phyloP scores from a whole-genome alignment of 371 early-diverging fungal species.

The Zopfochytrium polystomum region DNA sequence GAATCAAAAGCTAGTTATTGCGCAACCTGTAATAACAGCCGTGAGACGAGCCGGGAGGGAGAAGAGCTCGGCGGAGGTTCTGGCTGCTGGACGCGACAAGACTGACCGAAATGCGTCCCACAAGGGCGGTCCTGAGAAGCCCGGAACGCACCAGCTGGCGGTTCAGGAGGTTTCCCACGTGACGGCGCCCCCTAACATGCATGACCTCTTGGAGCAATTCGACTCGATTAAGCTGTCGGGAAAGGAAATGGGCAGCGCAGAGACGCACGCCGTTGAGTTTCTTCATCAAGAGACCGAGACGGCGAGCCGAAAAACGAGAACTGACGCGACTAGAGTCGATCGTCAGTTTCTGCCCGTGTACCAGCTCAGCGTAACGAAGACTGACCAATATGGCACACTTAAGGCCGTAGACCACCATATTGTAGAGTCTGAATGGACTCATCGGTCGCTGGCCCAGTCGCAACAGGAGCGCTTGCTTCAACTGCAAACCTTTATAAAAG shows the following conservation, averaged over 20 bases:
- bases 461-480: conserved; percentile 8
- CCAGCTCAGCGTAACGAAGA: conserved; percentile 13
- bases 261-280: too few relatives aligned
- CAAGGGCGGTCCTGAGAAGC: too few relatives aligned
- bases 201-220: conserved; percentile 23
- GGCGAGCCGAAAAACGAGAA: conserved; percentile 2
- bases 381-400: conserved; percentile 18
- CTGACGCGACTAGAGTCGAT: conserved; percentile 8
- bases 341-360: conserved; percentile 17
- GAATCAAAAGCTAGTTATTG: conserved; percentile 10
- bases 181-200: conserved; percentile 20
- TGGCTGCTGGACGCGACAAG: too few relatives aligned
- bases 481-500: conserved; percentile 10
- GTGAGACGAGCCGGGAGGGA: conserved; percentile 5
- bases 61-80: neutral
- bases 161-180: conserved; percentile 5
- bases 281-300: too few relatives aligned
- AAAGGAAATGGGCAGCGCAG: too few relatives aligned
- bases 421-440: conserved; percentile 20
- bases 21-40: too few relatives aligned
- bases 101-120: too few relatives aligned
- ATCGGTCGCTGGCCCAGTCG: conserved; percentile 3
- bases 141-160: too few relatives aligned
- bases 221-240: conserved; percentile 16
- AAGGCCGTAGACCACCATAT: conserved; percentile 14